Base-by-base conservation (phyloP, 2,329 filamentous ascomycete genomes). In the Paracorniculantispora psalliotae region DNA sequence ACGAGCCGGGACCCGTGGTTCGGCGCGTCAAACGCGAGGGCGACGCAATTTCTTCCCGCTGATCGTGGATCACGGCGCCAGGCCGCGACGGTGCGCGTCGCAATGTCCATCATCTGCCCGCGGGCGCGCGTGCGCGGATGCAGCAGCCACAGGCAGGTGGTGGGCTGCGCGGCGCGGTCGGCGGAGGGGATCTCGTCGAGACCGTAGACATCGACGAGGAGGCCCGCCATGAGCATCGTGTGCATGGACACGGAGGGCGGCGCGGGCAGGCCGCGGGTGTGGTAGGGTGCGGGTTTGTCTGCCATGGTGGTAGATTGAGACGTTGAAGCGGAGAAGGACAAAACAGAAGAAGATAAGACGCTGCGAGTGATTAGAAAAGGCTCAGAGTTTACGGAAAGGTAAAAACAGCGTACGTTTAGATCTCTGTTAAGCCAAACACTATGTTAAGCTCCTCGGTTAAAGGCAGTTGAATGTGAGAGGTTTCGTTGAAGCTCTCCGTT, bases 81-180 rank as follows among this genome's bases (percentile, higher is more conserved):
- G 9, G 85, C 81, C n/a, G 77, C 73, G 52, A 97, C 80, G 13
- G 85, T 79, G 6, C 83, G 81, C n/a, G 80, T 76, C 2, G 91
- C 92, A 57, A 94, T 82, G 28, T 84, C 84, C 1, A 79, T 78
- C 92, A 97, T 97, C 62, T 82, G 82, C 58, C 84, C 83, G 68
- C 89, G 86, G 0, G 79, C 84, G 57, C 87, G 81, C 0, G 88
- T 80, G 25, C 94, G 85, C 2, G 90, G 90, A 69, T 97, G 92
- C 19, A 97, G 83, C 13, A 97, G 85, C 91, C 92, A 97, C n/a
- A 97, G 82, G 67, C 89, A 90, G 25, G 91, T 86, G 37, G 96
- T 77, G 3, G 80, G 76, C 15, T 79, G 73, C 19, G 77, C 72
- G 8, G 78, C 70, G 41, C 54, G 44, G 21, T 48, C 23, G 28